These are phyloP conservation scores for Beauveria caledonica DNA, from an alignment of 2,329 filamentous ascomycete species.

Conservation along the genomic window DNA sequence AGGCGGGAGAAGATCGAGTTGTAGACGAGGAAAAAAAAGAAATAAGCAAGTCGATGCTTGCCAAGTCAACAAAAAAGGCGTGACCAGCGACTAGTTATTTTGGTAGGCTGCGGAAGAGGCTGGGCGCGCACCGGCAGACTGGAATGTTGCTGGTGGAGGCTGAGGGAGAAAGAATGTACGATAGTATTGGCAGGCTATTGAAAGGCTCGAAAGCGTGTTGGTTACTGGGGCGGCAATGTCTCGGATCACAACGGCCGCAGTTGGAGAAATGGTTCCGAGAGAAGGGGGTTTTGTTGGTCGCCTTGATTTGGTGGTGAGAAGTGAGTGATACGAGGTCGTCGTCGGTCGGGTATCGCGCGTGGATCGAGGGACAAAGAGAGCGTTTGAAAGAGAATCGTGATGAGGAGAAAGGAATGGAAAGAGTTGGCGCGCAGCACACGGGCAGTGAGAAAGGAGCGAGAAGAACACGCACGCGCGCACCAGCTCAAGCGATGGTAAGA, in stretches of 20 bases:
- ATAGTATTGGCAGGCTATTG: constrained; percentile 5
- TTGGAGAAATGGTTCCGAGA: neutral
- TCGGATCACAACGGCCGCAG: neutral
- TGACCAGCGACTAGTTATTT: constrained; percentile 2
- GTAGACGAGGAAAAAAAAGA: neutral
- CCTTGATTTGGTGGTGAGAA: neutral
- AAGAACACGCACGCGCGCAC: constrained; percentile 12
- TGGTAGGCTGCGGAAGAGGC: constrained; percentile 3
- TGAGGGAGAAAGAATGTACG: constrained; percentile 12
- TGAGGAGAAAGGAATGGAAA: constrained; percentile 3
- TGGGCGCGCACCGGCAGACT: constrained; percentile 7
- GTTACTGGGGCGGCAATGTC: constrained; percentile 8
- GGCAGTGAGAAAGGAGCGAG: neutral
- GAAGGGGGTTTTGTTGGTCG: neutral
- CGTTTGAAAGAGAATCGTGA: neutral
- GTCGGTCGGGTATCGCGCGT: neutral
- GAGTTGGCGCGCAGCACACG: constrained; percentile 13
- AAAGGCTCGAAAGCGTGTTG: neutral
- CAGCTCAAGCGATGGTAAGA: constrained; percentile 1
- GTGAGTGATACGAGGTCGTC: neutral
- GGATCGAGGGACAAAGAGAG: neutral
- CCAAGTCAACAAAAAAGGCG: neutral
- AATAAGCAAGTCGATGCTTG: neutral
- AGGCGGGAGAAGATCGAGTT: neutral
- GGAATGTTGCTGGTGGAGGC: constrained; percentile 10